These are phyloP conservation scores for Pseudogymnoascus sp. DNA, from an alignment of 2,329 filamentous ascomycete genomes.

Conservation along the genomic window DNA sequence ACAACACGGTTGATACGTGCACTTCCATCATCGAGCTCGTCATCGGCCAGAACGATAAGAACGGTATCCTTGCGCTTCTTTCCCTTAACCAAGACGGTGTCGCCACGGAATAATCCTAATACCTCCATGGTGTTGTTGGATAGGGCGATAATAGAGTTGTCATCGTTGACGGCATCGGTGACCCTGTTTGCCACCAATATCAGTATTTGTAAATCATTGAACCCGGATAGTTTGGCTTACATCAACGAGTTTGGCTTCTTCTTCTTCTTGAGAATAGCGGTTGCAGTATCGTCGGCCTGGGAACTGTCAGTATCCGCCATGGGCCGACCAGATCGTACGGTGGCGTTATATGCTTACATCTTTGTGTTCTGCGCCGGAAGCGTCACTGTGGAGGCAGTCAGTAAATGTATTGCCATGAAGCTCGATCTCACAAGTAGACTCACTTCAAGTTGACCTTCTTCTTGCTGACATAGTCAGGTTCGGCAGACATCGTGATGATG, in stretches of 20 bases:
- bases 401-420: slow-evolving; percentile 13
- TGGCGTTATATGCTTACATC: slow-evolving; percentile 48
- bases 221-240: slow-evolving; percentile 43
- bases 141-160: slow-evolving; percentile 98
- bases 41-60: slow-evolving; percentile 92
- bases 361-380: slow-evolving; percentile 81
- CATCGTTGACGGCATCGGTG: slow-evolving; percentile 97
- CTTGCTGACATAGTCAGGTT: slow-evolving; percentile 58
- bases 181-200: slow-evolving; percentile 55
- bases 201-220: slow-evolving; percentile 15
- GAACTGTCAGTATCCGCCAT: slow-evolving; percentile 28
- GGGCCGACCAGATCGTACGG: slow-evolving; percentile 21
- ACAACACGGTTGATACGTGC: slow-evolving; percentile 98
- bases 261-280: slow-evolving; percentile 99
- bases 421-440: slow-evolving; percentile 28
- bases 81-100: slow-evolving; percentile 95
- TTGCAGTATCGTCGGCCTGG: slow-evolving; percentile 83
- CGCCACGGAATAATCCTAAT: slow-evolving; percentile 95
- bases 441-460: slow-evolving; percentile 79
- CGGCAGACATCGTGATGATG: slow-evolving; percentile 58
- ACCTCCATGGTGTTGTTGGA: slow-evolving; percentile 99
- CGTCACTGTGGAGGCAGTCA: slow-evolving; percentile 57
- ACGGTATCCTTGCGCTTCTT: slow-evolving; percentile 99
- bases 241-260: slow-evolving; percentile 99
- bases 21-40: slow-evolving; percentile 95